Conservation (phyloP, 768 basidiomycete species). For the Russula earlei region DNA sequence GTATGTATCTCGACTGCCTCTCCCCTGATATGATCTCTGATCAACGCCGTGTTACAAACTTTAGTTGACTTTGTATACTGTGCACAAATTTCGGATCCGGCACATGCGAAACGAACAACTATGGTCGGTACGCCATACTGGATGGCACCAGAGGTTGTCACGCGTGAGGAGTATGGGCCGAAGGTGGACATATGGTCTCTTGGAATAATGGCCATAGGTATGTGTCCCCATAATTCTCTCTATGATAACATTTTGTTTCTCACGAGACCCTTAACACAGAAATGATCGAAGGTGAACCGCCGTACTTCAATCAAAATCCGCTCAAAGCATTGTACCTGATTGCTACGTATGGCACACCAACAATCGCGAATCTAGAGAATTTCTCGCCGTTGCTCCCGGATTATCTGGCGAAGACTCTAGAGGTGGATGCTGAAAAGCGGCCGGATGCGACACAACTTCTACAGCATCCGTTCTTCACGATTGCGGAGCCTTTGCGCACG, state of each 20-base stretch:
- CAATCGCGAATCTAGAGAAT: conserved; percentile 81
- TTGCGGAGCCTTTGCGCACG: conserved; percentile 82
- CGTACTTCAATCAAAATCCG: conserved; percentile 92
- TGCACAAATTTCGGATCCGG: conserved; percentile 80
- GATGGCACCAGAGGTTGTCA: conserved; percentile 99
- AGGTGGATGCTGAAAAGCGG: conserved; percentile 91
- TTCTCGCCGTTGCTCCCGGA: conserved; percentile 74
- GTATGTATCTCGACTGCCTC: conserved; percentile 42
- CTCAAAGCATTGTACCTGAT: conserved; percentile 95
- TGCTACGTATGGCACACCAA: conserved; percentile 95
- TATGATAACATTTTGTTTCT: not conserved
- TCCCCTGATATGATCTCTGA: not conserved
- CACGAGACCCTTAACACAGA: conserved; percentile 36
- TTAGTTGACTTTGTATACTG: conserved; percentile 97
- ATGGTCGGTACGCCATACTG: conserved; percentile 99
- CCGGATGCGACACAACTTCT: conserved; percentile 78
- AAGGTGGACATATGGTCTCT: conserved; percentile 98
- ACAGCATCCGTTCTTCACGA: conserved; percentile 82
- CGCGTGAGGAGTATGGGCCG: conserved; percentile 92
- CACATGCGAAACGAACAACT: conserved; percentile 85
- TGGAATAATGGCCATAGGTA: conserved; percentile 94
- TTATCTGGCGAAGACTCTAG: conserved; percentile 79
- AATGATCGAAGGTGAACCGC: conserved; percentile 98
- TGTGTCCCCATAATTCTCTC: conserved; percentile 20
- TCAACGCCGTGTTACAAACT: not conserved